phyloP scores from a whole-genome alignment of 805 yeast species.

The Wickerhamomyces sydowiorum region DNA sequence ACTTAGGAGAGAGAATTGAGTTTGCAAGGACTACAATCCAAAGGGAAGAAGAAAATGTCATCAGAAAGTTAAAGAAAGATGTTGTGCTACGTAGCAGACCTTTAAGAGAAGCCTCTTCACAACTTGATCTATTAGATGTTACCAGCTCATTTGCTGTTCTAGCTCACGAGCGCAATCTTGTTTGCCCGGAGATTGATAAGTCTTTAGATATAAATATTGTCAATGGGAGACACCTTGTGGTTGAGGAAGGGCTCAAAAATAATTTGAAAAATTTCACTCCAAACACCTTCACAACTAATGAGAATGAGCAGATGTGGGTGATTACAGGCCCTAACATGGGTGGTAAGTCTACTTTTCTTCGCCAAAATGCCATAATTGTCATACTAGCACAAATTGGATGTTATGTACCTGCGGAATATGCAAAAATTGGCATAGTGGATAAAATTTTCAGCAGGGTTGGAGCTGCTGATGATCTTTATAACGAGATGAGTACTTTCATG shows the following conservation, averaged over 20 bases:
- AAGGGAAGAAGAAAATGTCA: conserved; percentile 47
- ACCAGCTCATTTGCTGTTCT: conserved; percentile 65
- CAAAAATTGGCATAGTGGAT: conserved; percentile 81
- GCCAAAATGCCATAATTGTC: conserved; percentile 85
- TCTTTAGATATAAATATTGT: conserved; percentile 41
- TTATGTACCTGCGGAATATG: conserved; percentile 74
- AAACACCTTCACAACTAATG: conserved; percentile 66
- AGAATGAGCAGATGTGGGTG: conserved; percentile 53
- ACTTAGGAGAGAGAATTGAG: conserved; percentile 44
- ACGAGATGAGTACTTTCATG: conserved; percentile 94
- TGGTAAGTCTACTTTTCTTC: conserved; percentile 87
- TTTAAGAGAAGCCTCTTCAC: conserved; percentile 44
- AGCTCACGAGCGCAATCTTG: conserved; percentile 62
- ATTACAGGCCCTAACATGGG: conserved; percentile 98
- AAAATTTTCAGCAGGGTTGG: conserved; percentile 93
- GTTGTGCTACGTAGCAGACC: conserved; percentile 39
- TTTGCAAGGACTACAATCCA: conserved; percentile 40
- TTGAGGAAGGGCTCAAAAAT: conserved; percentile 58
- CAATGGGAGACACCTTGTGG: conserved; percentile 81
- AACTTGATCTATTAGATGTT: conserved; percentile 66
- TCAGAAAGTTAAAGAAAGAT: conserved; percentile 40
- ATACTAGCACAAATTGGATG: conserved; percentile 87
- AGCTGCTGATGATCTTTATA: conserved; percentile 93
- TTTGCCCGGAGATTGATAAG: conserved; percentile 56
- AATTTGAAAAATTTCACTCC: conserved; percentile 54